Evolutionary conservation across 176 grass and related monocot species (phyloP).

Genomic region (Rhipidocladum racemiflorum): DNA sequence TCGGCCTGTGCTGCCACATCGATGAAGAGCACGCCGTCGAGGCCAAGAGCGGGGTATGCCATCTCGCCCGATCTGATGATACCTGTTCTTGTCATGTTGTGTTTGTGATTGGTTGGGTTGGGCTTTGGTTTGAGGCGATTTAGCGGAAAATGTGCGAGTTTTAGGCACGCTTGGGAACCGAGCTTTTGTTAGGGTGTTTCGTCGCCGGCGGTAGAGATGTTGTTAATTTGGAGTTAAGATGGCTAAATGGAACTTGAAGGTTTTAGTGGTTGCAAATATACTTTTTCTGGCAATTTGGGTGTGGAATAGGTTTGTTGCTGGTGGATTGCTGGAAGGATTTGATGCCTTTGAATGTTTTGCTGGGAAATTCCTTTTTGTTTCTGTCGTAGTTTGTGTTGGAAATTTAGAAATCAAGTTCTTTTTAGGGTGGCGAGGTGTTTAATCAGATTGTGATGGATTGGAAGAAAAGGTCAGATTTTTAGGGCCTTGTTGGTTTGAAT

Average conservation of each 20-base stretch:
- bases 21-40: slow-evolving; percentile 84
- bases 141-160: neutral
- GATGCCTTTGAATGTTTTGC: neutral
- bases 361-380: neutral
- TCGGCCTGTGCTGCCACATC: slow-evolving; percentile 74
- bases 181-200: too few species aligned
- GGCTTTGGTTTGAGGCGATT: neutral
- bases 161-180: neutral
- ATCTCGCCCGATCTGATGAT: neutral
- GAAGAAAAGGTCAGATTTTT: neutral
- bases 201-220: neutral
- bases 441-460: neutral
- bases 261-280: neutral
- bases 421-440: neutral
- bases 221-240: neutral
- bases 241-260: neutral
- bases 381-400: neutral
- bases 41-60: slow-evolving; percentile 64
- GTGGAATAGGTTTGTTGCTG: neutral
- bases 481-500: neutral
- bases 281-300: neutral
- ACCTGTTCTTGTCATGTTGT: too few species aligned
- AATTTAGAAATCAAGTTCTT: neutral
- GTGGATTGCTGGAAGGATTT: neutral
- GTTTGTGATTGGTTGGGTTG: neutral